Base-by-base conservation (phyloP, 2,329 filamentous ascomycete species). In the Alternaria viburni region DNA sequence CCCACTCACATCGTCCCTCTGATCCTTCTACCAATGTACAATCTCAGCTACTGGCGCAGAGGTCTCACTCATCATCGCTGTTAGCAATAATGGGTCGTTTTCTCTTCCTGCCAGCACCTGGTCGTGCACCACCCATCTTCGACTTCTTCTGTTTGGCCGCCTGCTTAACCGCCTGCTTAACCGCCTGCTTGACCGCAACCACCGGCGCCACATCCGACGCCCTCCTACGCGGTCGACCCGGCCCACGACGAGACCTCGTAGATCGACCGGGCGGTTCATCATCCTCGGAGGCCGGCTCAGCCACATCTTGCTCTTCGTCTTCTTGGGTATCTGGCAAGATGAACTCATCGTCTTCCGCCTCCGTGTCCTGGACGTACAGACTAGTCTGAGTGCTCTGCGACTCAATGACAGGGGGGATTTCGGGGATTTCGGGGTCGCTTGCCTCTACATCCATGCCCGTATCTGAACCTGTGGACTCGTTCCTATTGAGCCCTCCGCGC, bases 41-140 rank as follows among this genome's bases (percentile, higher is more conserved):
- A n/a, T 19, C 19, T 9, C 11, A 9, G 1, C 19, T 9, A 46
- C 36, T n/a, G 4, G 26, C 30, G n/a, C 19, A 54, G 55, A 44
- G 17, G 9, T 44, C 21, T 66, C 36, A 66, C 51, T 66, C 64
- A 8, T 67, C 66, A 47, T 70, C 66, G 51, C 66, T 67, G 28
- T 58, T 64, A 62, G 43, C 25, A 25, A 67, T 25, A 7, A 68
- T 11, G 19, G 61, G 59, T 57, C 68, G 54, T 28, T 70, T 70
- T 45, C 68, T 65, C 58, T 68, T 69, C 19, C 52, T 66, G 7
- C 57, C 57, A 28, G 54, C 64, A 54, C 47, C 59, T 4, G 49
- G 51, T 25, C 55, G 65, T n/a, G 21, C 30, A 44, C 62, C 64
- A 13, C 64, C 59, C 54, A 41, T 60, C 28, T 63, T 64, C 21